These are phyloP conservation scores for Hypoxylon rubiginosum DNA, from an alignment of 2,329 filamentous ascomycete species.

Conservation along the genomic window DNA sequence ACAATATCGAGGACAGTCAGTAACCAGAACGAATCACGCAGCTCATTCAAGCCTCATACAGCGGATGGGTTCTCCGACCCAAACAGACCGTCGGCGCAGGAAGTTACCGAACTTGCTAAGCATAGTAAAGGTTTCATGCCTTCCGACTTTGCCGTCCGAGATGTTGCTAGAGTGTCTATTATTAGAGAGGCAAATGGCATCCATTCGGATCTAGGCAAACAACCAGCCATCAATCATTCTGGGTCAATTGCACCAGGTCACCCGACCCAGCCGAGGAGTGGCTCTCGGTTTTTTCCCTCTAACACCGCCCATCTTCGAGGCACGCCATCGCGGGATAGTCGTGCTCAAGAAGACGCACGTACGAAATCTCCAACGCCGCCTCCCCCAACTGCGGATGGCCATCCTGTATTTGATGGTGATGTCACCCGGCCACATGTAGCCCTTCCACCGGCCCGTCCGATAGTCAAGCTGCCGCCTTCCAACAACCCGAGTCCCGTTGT, in stretches of 20 bases:
- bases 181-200: conserved; percentile 30
- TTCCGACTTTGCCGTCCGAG: conserved; percentile 30
- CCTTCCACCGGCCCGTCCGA: conserved; percentile 76
- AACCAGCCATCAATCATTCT: conserved; percentile 23
- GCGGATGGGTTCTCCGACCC: neutral
- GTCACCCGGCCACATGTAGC: conserved; percentile 75
- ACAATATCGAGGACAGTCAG: conserved; percentile 36
- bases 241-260: conserved; percentile 40
- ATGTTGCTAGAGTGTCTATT: conserved; percentile 10
- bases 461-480: conserved; percentile 86
- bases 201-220: conserved; percentile 39
- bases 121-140: conserved; percentile 29
- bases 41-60: conserved; percentile 18
- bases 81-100: conserved; percentile 5
- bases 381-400: conserved; percentile 76
- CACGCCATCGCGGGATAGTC: conserved; percentile 57
- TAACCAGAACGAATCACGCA: conserved; percentile 15
- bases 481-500: conserved; percentile 56
- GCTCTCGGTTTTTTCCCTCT: conserved; percentile 73
- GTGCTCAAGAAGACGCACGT: conserved; percentile 56
- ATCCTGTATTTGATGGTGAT: conserved; percentile 80
- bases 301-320: conserved; percentile 58
- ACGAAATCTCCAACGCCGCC: conserved; percentile 76
- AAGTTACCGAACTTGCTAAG: conserved; percentile 2
- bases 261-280: conserved; percentile 60